Evolutionary conservation across 2,329 filamentous ascomycete species (phyloP), one percentile per base, ranked within the genome.

Genomic region (Fusarium compactum): DNA sequence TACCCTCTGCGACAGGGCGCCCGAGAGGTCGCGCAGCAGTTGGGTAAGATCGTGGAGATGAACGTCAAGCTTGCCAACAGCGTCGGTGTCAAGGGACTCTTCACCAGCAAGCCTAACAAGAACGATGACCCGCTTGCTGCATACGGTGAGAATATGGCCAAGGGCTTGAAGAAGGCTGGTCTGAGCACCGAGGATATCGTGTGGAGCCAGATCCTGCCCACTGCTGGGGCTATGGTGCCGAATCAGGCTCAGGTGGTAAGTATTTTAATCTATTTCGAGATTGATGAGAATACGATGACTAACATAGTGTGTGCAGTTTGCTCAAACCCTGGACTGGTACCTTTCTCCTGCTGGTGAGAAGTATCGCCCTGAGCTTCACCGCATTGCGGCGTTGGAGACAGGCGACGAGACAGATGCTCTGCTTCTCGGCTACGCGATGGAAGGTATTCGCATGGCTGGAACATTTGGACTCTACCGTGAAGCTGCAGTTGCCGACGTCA

Each of bases 271-370:
- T 53, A 53, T 43, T 16, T 29, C 18, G 9, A 40, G 24, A 46
- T 32, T 22, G 15, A 10, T 16, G 30, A 20, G 40, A 30, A 5
- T 7, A 20, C 7, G 6, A 10, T 69, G n/a, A 27, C 72, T 78
- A 46, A 80, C 58, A 24, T 14, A 27, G 6, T 18, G 65, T 12
- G 27, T 12, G 2, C 65, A 90, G 85, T 93, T 94, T 76, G 88
- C 90, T 3, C 90, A 92, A 80, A 85, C 91, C 3, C 83, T 94
- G 20, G 91, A 94, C 76, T 94, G 88, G 80, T 94, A 92, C 76
- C 84, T 94, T 8, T 86, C 87, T 0, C 81, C 85, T 5, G 80
- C 86, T 32, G 87, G 88, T 71, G 79, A 83, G 58, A 71, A 81
- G 15, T 83, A 93, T 73, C 78, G 92, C 1, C 82, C 86, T 0